Conservation (phyloP, 1,139 yeast genomes). For the Hyphopichia fennica region DNA sequence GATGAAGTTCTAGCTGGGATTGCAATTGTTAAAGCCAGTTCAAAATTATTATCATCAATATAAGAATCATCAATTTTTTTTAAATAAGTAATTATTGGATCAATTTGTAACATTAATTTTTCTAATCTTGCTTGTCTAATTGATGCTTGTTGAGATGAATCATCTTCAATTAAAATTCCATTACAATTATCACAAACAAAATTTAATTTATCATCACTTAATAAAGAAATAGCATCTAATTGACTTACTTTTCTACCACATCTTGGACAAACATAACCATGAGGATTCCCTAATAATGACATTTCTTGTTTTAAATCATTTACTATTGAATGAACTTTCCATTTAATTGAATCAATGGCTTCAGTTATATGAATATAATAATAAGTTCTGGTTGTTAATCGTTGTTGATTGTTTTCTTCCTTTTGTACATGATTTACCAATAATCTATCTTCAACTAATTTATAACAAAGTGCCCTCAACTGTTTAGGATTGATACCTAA, state of each 20-base stretch:
- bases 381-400: conserved; percentile 73
- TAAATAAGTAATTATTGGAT: conserved; percentile 80
- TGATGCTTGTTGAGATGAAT: conserved; percentile 78
- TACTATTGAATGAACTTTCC: conserved; percentile 92
- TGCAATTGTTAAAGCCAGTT: conserved; percentile 71
- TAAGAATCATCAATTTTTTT: conserved; percentile 83
- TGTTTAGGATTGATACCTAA: conserved; percentile 87
- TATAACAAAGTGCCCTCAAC: conserved; percentile 77
- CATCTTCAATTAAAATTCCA: conserved; percentile 78
- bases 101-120: conserved; percentile 82
- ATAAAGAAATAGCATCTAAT: conserved; percentile 79
- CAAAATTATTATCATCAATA: conserved; percentile 87
- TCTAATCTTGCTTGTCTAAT: conserved; percentile 82
- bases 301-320: conserved; percentile 77
- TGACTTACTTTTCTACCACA: conserved; percentile 82
- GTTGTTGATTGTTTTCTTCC: conserved; percentile 74
- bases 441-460: conserved; percentile 79
- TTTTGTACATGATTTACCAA: conserved; percentile 69
- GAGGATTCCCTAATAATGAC: conserved; percentile 81
- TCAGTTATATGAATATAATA: conserved; percentile 88
- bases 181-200: conserved; percentile 87
- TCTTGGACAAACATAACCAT: conserved; percentile 87
- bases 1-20: conserved; percentile 81
- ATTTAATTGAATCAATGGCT: conserved; percentile 92
- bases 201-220: conserved; percentile 76